Evolutionary conservation across 176 grass and related monocot genomes (phyloP).

Genomic region (Pontederia crassipes): DNA sequence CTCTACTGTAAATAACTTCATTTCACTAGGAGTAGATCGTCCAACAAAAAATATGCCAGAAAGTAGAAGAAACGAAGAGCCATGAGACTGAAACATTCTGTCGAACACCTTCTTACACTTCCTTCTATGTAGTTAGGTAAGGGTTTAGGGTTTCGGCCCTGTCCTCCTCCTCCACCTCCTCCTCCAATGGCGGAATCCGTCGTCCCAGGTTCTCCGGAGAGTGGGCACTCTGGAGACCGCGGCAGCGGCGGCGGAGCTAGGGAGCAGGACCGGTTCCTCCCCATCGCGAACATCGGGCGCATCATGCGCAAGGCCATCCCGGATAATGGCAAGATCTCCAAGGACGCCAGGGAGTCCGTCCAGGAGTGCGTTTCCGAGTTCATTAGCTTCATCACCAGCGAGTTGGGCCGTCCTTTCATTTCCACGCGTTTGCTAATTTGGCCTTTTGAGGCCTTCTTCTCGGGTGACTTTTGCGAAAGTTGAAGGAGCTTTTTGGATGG

Average conservation of each 20-base stretch:
- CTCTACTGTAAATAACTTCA: no score
- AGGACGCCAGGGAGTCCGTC: conserved; percentile 9
- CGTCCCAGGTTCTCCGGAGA: not conserved
- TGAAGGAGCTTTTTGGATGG: not conserved
- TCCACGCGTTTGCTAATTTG: not conserved
- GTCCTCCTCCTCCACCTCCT: not conserved
- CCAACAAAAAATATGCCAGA: no score
- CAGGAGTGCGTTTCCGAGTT: conserved; percentile 10
- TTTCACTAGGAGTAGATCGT: no score
- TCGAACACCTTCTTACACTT: no score
- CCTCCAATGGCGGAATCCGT: conserved; percentile 1
- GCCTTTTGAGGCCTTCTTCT: not conserved
- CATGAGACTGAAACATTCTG: no score
- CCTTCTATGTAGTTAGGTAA: not conserved
- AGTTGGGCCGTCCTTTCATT: not conserved
- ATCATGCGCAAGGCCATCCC: conserved; percentile 8
- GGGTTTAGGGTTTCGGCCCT: not conserved
- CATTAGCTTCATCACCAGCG: conserved; percentile 12
- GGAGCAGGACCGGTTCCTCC: conserved; percentile 10
- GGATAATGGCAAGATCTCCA: conserved; percentile 8
- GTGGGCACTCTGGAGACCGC: not conserved
- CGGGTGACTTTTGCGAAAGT: no score
- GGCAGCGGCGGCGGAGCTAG: not conserved
- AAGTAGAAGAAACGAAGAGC: no score
- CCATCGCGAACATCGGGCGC: conserved; percentile 6